Percentiles rank a stretch among this genome's conserved stretches.
Evolutionary conservation across 768 basidiomycete species (phyloP).

Genomic region (Pulveroboletus frians): DNA sequence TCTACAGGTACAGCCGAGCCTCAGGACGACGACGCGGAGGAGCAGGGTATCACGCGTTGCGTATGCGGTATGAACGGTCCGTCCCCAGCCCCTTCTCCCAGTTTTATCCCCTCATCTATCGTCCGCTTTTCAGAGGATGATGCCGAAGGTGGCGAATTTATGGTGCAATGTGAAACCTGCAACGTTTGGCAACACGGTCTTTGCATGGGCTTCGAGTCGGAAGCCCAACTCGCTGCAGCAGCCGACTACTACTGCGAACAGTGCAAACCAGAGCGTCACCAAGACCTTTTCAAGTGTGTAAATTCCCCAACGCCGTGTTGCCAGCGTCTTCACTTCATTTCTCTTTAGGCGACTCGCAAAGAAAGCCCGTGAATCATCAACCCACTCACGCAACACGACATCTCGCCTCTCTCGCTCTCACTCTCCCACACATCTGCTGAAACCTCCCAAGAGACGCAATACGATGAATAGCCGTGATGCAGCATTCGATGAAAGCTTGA

Average conservation of each 20-base stretch:
- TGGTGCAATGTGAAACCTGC: slow-evolving; percentile 97
- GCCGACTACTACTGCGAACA: slow-evolving; percentile 92
- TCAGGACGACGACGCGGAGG: slow-evolving; percentile 44
- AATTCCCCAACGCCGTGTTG: slow-evolving; percentile 13
- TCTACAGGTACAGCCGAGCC: slow-evolving; percentile 33
- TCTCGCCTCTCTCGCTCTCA: slow-evolving; percentile 71
- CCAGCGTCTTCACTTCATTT: slow-evolving; percentile 14
- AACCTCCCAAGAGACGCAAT: slow-evolving; percentile 81
- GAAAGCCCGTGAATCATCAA: slow-evolving; percentile 58
- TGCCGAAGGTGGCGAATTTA: slow-evolving; percentile 85
- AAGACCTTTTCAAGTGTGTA: slow-evolving; percentile 74
- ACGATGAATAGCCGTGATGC: slow-evolving; percentile 99
- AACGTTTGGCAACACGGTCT: slow-evolving; percentile 97
- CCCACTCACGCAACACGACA: slow-evolving; percentile 53
- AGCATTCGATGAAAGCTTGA: slow-evolving; percentile 83
- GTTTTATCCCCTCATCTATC: slow-evolving; percentile 22
- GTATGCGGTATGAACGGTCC: slow-evolving; percentile 78
- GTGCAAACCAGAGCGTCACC: slow-evolving; percentile 84
- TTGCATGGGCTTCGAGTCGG: slow-evolving; percentile 89
- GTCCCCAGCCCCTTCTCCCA: slow-evolving; percentile 23
- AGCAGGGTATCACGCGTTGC: slow-evolving; percentile 68
- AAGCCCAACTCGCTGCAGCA: slow-evolving; percentile 66
- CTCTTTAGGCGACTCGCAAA: slow-evolving; percentile 54
- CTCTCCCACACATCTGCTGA: slow-evolving; percentile 57
- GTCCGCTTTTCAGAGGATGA: slow-evolving; percentile 53